Percentiles rank a stretch among this genome's conserved stretches.
phyloP scores from a whole-genome alignment of 257 asterid genomes.

The Apocynum venetum region DNA sequence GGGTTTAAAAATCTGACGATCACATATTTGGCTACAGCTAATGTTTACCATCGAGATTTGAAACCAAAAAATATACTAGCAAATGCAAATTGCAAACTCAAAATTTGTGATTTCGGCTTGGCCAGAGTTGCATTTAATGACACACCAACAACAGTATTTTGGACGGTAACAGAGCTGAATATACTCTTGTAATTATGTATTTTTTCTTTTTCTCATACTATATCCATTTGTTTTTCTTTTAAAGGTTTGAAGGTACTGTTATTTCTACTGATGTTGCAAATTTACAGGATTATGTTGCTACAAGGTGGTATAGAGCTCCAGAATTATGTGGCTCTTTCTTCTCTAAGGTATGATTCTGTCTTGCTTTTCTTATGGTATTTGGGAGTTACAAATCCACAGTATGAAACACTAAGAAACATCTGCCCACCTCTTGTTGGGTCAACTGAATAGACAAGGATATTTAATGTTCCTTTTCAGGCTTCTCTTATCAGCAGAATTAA shows the following conservation, averaged over 20 bases:
- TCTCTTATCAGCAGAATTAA: too few species aligned
- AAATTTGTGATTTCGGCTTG: constrained; percentile 93
- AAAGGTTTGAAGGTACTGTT: not conserved
- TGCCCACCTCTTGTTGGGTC: too few species aligned
- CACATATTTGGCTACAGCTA: constrained; percentile 52
- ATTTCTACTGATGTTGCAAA: constrained; percentile 6
- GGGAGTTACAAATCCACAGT: too few species aligned
- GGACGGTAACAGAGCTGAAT: constrained; percentile 67
- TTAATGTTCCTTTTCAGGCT: too few species aligned
- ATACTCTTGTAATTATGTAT: constrained; percentile 2
- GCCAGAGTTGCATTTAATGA: constrained; percentile 94
- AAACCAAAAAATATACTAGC: constrained; percentile 91
- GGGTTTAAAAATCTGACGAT: constrained; percentile 7
- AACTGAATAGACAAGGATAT: too few species aligned
- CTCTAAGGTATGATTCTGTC: constrained; percentile 53
- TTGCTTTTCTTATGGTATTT: constrained; percentile 6
- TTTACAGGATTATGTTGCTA: constrained; percentile 85
- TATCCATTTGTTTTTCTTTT: not conserved
- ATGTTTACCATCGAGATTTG: constrained; percentile 88
- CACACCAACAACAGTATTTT: constrained; percentile 84
- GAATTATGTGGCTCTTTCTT: constrained; percentile 90
- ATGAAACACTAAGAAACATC: not conserved
- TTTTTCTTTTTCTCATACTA: not conserved
- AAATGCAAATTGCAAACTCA: constrained; percentile 92
- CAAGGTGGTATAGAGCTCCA: constrained; percentile 94